Base-by-base conservation (phyloP, 495 filamentous ascomycete genomes). In the Hapsidospora chrysogenum region DNA sequence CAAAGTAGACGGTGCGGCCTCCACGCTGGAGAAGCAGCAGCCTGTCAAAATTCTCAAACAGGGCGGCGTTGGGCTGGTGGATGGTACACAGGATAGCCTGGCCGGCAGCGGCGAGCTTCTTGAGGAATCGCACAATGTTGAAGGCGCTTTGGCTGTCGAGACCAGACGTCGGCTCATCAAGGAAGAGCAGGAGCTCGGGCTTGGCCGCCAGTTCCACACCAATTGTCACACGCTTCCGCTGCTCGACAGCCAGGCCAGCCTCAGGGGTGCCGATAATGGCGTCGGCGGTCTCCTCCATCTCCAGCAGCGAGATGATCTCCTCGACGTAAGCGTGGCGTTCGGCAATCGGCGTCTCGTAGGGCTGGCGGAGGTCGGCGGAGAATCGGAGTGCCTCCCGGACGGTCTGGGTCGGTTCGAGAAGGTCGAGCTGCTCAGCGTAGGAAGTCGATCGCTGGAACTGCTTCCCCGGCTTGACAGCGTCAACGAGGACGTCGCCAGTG, bases 41-140 rank as follows among this genome's bases (percentile, higher is more conserved):
- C 7, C 70, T 66, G 46, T 86, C 80, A 46, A 66, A 83, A 43
- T 80, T 77, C 48, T 89, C 76, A 43, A 95, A 93, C 0, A 95
- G 64, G 0, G 80, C 77, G 3, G 80, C 73, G 47, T 80, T 80
- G 11, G 86, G 86, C 44, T 95, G 86, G 52, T 94, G 86, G 42
- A 93, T 95, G 0, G 86, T 94, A 54, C 80, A 85, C 1, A 93
- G 69, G 49, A 94, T 82, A 13, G 86, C 84, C 45, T 93, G 85
- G 1, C 86, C 86, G 26, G 76, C 74, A 1, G 68, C 72, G 1
- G 85, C 76, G 8, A 93, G 67, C 57, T 92, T 93, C 32, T 76
- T 76, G 33, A 93, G 54, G 64, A 92, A 92, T 31, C 80, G 75
- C 10, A 92, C 74, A 40, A 92, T 93, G 41, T 86, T 86, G 61